These are phyloP conservation scores for Claviceps spartinae DNA, from an alignment of 2,329 filamentous ascomycete genomes.

Conservation along the genomic window DNA sequence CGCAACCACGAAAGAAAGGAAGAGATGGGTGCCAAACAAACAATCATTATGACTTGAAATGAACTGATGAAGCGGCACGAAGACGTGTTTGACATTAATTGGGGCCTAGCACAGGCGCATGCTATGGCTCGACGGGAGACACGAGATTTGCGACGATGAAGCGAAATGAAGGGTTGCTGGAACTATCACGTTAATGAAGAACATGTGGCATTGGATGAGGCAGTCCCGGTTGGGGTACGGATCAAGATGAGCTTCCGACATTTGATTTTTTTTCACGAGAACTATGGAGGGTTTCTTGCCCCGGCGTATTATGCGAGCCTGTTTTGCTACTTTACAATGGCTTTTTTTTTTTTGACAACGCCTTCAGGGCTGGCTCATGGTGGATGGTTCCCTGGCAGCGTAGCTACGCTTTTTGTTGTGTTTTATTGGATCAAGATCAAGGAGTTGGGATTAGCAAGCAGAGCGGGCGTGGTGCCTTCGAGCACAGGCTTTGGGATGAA, in stretches of 20 bases:
- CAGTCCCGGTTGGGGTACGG: not conserved
- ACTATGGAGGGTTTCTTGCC: not conserved
- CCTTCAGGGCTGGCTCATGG: not conserved
- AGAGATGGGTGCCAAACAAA: not conserved
- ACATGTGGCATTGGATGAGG: constrained; percentile 7
- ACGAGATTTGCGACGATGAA: not conserved
- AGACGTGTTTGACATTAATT: not conserved
- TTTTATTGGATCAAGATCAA: constrained; percentile 2
- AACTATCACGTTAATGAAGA: constrained; percentile 14
- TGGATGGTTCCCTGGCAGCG: not conserved
- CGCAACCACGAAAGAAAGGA: not conserved
- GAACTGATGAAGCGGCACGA: constrained; percentile 6
- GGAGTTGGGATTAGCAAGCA: constrained; percentile 4
- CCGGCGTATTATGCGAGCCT: not conserved
- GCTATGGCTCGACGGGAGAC: not conserved
- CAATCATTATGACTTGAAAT: constrained; percentile 10
- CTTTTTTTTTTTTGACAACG: not conserved
- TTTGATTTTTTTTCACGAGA: not conserved
- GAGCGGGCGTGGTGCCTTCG: not conserved
- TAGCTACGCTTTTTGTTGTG: not conserved
- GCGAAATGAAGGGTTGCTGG: constrained; percentile 10
- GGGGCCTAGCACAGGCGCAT: not conserved
- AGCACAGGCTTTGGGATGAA: not conserved
- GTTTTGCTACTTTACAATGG: not conserved
- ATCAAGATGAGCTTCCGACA: not conserved